Conservation (phyloP, 164 flowering plant species). For the Malania oleifera region DNA sequence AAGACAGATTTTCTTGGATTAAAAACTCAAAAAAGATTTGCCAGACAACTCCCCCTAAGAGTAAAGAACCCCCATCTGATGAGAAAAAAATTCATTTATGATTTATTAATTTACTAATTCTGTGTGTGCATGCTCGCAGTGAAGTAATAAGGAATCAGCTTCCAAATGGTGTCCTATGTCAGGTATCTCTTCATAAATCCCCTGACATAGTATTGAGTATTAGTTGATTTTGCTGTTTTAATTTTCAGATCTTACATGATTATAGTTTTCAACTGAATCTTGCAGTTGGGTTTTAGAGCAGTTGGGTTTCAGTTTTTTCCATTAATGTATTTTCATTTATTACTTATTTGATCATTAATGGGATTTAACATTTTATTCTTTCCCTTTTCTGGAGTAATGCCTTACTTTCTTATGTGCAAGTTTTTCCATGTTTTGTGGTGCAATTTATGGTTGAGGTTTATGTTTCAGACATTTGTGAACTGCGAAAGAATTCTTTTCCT, state of each 20-base stretch:
- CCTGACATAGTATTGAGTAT: not conserved
- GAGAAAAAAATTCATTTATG: too few relatives aligned
- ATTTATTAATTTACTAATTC: not conserved
- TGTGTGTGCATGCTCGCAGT: slow-evolving; percentile 36
- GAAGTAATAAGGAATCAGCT: slow-evolving; percentile 63
- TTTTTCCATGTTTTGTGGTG: too few relatives aligned
- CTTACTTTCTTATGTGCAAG: too few relatives aligned
- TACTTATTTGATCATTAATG: not conserved
- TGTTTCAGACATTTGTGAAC: too few relatives aligned
- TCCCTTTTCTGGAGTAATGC: not conserved
- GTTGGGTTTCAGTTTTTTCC: not conserved
- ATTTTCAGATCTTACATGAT: not conserved
- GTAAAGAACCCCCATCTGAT: too few relatives aligned
- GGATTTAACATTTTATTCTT: not conserved
- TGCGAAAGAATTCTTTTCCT: too few relatives aligned
- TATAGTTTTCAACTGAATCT: too few relatives aligned
- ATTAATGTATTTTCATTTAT: too few relatives aligned
- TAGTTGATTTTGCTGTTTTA: not conserved
- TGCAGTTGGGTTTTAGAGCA: not conserved
- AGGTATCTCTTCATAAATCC: slow-evolving; percentile 38
- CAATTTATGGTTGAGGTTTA: too few relatives aligned
- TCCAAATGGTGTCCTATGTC: slow-evolving; percentile 67
- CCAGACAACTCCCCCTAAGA: too few relatives aligned
- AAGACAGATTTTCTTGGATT: too few relatives aligned
- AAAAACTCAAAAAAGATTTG: too few relatives aligned